Conservation (phyloP, 1,284 basidiomycete genomes). For the Grifola frondosa region DNA sequence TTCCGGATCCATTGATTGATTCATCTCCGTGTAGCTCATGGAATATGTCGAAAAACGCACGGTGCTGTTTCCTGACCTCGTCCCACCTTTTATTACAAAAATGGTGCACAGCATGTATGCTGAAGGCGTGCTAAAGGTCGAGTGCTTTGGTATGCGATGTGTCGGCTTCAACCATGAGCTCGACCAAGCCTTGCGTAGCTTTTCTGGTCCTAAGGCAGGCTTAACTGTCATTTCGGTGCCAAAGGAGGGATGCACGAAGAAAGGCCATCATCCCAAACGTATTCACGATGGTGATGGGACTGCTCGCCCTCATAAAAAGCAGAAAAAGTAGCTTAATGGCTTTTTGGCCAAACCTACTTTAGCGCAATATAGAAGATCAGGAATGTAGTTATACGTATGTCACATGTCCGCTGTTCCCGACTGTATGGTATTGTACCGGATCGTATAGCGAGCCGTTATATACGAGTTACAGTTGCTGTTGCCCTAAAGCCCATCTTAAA, state of each 20-base stretch:
- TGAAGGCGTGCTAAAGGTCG: conserved; percentile 12
- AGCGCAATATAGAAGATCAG: no score
- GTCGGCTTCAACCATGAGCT: conserved; percentile 15
- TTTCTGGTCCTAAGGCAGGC: neutral
- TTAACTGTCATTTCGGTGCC: no score
- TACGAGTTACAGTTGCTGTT: no score
- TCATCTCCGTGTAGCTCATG: conserved; percentile 1
- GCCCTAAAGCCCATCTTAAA: no score
- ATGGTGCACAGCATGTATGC: conserved; percentile 17
- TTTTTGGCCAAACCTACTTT: no score
- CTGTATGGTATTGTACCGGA: no score
- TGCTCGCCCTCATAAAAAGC: neutral
- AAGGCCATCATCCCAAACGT: neutral
- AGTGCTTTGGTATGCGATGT: conserved; percentile 16
- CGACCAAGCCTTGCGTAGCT: conserved; percentile 2
- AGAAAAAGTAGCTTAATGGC: neutral
- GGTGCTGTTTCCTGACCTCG: conserved; percentile 1
- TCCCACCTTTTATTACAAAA: conserved; percentile 8
- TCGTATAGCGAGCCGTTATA: no score
- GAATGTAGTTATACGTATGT: no score
- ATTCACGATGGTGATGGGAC: neutral
- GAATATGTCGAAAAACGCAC: conserved; percentile 5
- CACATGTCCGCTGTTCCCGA: no score
- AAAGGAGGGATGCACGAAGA: no score
- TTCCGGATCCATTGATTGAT: no score